Evolutionary conservation across 768 basidiomycete species (phyloP).

Genomic region (Termitomyces titanicus): DNA sequence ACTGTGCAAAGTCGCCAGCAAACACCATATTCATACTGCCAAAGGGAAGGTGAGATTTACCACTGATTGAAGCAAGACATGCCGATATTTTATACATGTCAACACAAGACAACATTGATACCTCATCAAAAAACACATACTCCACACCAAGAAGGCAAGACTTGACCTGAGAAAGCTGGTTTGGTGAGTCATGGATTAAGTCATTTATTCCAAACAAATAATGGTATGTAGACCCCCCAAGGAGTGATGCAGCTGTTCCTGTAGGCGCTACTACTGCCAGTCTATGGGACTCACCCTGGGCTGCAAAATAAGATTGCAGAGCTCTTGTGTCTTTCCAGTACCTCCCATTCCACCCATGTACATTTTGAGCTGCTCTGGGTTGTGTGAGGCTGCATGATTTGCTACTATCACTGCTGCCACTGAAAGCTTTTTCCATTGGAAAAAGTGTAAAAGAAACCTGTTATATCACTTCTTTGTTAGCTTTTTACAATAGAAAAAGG

Average conservation of each 20-base stretch:
- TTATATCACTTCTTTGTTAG: no score
- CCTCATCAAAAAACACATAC: neutral
- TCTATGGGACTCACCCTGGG: neutral
- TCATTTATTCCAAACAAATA: constrained; percentile 12
- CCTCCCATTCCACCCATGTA: no score
- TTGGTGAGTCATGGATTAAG: neutral
- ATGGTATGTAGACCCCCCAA: constrained; percentile 20
- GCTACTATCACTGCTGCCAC: no score
- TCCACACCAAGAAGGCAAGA: neutral
- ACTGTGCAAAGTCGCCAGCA: constrained; percentile 41
- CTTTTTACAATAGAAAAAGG: no score
- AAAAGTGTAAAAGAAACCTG: no score
- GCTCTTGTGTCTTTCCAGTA: no score
- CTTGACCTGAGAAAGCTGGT: neutral
- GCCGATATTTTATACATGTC: constrained; percentile 10
- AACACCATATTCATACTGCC: constrained; percentile 37
- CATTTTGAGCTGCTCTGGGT: no score
- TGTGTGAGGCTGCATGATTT: no score
- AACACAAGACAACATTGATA: constrained; percentile 13
- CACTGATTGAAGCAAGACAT: neutral
- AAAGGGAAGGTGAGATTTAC: constrained; percentile 12
- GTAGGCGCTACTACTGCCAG: constrained; percentile 15
- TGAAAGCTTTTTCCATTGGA: no score
- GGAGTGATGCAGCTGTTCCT: constrained; percentile 13
- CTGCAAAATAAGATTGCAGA: constrained; percentile 8